These are phyloP conservation scores for Batrachochytrium dendrobatidis DNA, from an alignment of 371 early-diverging fungal species.

Conservation along the genomic window DNA sequence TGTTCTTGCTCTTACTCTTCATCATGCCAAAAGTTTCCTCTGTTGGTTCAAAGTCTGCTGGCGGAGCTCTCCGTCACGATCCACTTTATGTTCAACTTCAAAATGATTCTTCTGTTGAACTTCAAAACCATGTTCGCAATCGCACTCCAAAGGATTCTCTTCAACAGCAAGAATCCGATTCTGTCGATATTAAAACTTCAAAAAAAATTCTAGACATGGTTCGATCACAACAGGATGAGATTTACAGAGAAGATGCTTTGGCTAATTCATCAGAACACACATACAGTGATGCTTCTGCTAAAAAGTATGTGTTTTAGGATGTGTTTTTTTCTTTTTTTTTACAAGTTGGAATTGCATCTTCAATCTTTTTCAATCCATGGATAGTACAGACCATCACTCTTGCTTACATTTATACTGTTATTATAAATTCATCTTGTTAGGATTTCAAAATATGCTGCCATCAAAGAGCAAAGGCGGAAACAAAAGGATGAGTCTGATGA, in stretches of 20 bases:
- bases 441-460: neutral
- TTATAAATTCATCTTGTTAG: neutral
- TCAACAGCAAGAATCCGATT: constrained; percentile 3
- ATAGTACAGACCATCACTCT: too few relatives aligned
- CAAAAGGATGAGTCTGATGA: neutral
- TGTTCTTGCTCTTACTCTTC: too few relatives aligned
- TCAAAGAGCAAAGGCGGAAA: constrained; percentile 30
- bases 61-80: constrained; percentile 24
- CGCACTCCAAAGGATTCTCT: too few relatives aligned
- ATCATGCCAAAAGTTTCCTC: too few relatives aligned
- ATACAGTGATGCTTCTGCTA: too few relatives aligned
- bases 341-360: too few relatives aligned
- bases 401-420: too few relatives aligned
- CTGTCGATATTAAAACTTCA: constrained; percentile 83
- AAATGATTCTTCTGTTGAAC: constrained; percentile 21
- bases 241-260: constrained; percentile 32
- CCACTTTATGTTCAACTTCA: constrained; percentile 27
- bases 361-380: too few relatives aligned
- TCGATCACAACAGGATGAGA: constrained; percentile 85
- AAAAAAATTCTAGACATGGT: constrained; percentile 81
- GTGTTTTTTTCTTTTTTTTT: too few relatives aligned
- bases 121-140: constrained; percentile 1
- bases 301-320: too few relatives aligned
- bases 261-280: too few relatives aligned
- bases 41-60: constrained; percentile 1